A percentile compares a stretch with the other conserved stretches of the same genome.
phyloP scores from a whole-genome alignment of 2,329 filamentous ascomycete genomes.

The Talaromyces sp. region DNA sequence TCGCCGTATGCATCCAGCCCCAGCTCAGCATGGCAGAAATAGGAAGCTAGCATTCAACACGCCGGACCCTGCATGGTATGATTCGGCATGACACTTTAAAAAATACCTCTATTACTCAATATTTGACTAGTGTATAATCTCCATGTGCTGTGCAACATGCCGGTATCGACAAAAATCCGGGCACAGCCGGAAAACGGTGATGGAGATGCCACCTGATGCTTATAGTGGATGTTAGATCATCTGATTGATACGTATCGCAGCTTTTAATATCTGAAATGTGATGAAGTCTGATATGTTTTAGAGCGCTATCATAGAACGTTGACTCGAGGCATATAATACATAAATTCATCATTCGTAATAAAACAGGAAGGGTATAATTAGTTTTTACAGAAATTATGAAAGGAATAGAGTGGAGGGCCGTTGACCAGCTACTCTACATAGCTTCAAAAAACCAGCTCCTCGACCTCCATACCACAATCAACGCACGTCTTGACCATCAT shows the following conservation, averaged over 20 bases:
- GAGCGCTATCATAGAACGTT: neutral
- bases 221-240: neutral
- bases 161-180: too few relatives aligned
- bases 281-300: neutral
- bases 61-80: too few relatives aligned
- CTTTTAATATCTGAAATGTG: too few relatives aligned
- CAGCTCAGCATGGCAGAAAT: too few relatives aligned
- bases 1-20: too few relatives aligned
- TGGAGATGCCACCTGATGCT: neutral
- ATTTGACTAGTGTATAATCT: too few relatives aligned
- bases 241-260: neutral
- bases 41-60: too few relatives aligned
- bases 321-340: neutral
- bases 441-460: constrained; percentile 57
- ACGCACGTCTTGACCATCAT: constrained; percentile 66
- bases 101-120: too few relatives aligned
- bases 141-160: too few relatives aligned
- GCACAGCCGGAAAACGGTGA: too few relatives aligned
- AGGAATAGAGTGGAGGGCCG: neutral
- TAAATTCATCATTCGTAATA: neutral
- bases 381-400: neutral
- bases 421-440: too few relatives aligned
- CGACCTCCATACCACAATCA: constrained; percentile 64
- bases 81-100: too few relatives aligned
- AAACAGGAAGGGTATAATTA: neutral